Conservation (phyloP, 345 rosid genomes). For the Populus ilicifolia region DNA sequence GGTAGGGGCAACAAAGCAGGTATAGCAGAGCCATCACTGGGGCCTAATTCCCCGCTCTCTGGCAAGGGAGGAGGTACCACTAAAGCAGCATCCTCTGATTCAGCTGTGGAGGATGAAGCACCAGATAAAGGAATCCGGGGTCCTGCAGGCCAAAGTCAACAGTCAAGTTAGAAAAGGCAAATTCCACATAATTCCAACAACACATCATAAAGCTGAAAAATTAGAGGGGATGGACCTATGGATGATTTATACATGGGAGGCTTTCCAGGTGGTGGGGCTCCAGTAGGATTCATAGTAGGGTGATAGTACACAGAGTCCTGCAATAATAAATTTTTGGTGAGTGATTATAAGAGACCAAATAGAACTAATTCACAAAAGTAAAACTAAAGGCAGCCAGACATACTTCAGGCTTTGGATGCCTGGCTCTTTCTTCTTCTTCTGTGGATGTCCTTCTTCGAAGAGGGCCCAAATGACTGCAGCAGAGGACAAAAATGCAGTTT, state of each 20-base stretch:
- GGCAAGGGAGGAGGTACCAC: slow-evolving; percentile 68
- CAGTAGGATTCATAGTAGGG: slow-evolving; percentile 92
- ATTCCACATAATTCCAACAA: slow-evolving; percentile 5
- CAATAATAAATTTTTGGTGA: slow-evolving; percentile 11
- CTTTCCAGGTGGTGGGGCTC: slow-evolving; percentile 99
- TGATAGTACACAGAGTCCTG: slow-evolving; percentile 99
- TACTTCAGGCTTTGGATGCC: slow-evolving; percentile 90
- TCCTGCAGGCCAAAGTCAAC: slow-evolving; percentile 46
- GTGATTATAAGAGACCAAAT: slow-evolving; percentile 8
- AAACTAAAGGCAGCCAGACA: slow-evolving; percentile 14
- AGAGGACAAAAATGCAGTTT: slow-evolving; percentile 27
- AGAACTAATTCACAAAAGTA: slow-evolving; percentile 1
- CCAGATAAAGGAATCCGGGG: slow-evolving; percentile 69
- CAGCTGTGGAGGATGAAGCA: slow-evolving; percentile 55
- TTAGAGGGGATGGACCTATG: slow-evolving; percentile 43
- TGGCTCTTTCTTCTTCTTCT: slow-evolving; percentile 80
- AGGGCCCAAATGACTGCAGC: slow-evolving; percentile 83
- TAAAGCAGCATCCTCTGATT: slow-evolving; percentile 54
- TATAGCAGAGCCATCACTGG: slow-evolving; percentile 40
- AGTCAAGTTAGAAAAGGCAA: slow-evolving; percentile 1
- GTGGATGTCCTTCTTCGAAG: slow-evolving; percentile 68
- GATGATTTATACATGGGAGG: slow-evolving; percentile 94
- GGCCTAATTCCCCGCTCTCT: slow-evolving; percentile 33
- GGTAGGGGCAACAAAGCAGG: slow-evolving; percentile 72
- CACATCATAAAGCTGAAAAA: not conserved